phyloP scores from a whole-genome alignment of 164 flowering plant genomes.

The Hamamelis virginiana region DNA sequence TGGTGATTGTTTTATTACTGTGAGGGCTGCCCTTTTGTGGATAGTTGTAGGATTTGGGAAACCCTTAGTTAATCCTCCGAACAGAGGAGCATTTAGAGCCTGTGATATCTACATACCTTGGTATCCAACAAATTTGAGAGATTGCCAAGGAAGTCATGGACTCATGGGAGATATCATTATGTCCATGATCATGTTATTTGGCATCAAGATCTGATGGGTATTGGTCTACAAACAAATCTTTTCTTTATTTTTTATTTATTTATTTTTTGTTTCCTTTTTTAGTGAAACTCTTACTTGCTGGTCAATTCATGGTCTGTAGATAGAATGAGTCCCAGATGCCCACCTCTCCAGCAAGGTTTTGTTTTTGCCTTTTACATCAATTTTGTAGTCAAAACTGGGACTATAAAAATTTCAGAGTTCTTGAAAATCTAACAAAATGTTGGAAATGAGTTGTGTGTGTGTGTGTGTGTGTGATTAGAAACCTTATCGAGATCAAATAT shows the following conservation, averaged over 20 bases:
- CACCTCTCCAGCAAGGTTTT: not conserved
- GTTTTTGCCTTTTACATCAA: not conserved
- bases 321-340: not conserved
- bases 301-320: not conserved
- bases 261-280: too few relatives aligned
- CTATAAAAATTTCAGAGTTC: not conserved
- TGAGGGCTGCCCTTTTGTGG: not conserved
- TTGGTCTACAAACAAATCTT: too few relatives aligned
- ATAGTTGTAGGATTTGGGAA: not conserved
- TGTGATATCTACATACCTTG: not conserved
- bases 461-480: too few relatives aligned
- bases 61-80: not conserved
- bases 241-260: not conserved
- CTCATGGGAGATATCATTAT: too few relatives aligned
- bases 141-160: too few relatives aligned
- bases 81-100: not conserved
- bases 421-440: not conserved
- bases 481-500: not conserved
- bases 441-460: too few relatives aligned
- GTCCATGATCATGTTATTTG: too few relatives aligned
- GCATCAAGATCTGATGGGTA: too few relatives aligned
- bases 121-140: too few relatives aligned
- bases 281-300: not conserved
- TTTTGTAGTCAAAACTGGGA: too few relatives aligned
- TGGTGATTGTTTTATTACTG: not conserved